Conservation (phyloP, 192 early-diverging fungal species). For the Hyaloraphidium curvatum region DNA sequence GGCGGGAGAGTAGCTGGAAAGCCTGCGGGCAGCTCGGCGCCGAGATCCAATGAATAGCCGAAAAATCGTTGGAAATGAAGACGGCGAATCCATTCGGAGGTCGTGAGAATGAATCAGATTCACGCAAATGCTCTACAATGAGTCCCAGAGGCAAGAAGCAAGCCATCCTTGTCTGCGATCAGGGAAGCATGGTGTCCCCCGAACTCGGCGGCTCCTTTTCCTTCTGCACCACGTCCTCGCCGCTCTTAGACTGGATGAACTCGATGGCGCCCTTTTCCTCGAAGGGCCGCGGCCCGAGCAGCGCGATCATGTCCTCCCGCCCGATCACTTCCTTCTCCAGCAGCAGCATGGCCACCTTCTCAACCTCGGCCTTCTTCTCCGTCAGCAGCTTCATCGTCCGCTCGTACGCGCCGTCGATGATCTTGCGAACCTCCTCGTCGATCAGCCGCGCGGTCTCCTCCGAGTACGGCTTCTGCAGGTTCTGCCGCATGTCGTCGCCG, state of each 20-base stretch:
- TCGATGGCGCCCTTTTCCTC: neutral
- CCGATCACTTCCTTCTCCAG: conserved; percentile 94
- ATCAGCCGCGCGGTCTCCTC: conserved; percentile 87
- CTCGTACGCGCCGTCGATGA: conserved; percentile 62
- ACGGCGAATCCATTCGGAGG: too few relatives aligned
- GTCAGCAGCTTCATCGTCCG: conserved; percentile 66
- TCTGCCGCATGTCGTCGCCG: conserved; percentile 34
- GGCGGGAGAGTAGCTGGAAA: too few relatives aligned
- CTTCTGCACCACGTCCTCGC: neutral
- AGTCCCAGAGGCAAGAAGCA: too few relatives aligned
- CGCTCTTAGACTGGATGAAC: neutral
- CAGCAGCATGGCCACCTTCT: conserved; percentile 78
- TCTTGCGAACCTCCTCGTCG: conserved; percentile 77
- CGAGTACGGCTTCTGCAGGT: conserved; percentile 89
- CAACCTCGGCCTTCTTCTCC: conserved; percentile 66
- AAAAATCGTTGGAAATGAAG: too few relatives aligned
- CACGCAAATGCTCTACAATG: too few relatives aligned
- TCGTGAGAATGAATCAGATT: too few relatives aligned
- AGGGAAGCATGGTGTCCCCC: too few relatives aligned
- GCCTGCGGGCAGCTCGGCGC: too few relatives aligned
- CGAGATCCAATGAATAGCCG: too few relatives aligned
- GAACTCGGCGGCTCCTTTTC: too few relatives aligned
- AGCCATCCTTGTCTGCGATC: too few relatives aligned
- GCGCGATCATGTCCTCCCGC: conserved; percentile 81
- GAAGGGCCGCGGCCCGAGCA: conserved; percentile 44